These are phyloP conservation scores for Aquilaria sinensis DNA, from an alignment of 345 rosid species.

Conservation along the genomic window DNA sequence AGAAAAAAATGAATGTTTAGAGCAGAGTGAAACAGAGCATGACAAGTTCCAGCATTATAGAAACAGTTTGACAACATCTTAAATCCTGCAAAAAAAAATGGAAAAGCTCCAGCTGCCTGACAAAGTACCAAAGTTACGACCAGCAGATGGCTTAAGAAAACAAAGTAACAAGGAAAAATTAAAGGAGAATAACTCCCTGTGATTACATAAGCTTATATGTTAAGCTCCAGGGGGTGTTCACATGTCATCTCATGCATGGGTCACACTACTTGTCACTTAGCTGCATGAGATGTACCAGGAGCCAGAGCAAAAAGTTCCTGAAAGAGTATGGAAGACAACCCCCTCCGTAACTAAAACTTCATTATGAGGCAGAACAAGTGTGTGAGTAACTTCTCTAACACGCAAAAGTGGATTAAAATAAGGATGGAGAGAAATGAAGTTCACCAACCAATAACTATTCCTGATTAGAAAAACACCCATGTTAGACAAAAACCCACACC, in stretches of 20 bases:
- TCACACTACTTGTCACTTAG: conserved; percentile 16
- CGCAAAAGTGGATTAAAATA: conserved; percentile 3
- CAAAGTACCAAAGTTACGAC: not conserved
- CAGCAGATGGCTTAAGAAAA: not conserved
- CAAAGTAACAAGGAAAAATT: not conserved
- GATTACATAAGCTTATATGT: conserved; percentile 4
- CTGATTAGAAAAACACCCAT: not conserved
- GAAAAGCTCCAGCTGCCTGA: not conserved
- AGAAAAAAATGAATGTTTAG: not conserved
- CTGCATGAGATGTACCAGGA: conserved; percentile 32
- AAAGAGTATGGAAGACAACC: conserved; percentile 27
- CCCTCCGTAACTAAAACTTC: conserved; percentile 11
- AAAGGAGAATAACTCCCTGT: conserved; percentile 11
- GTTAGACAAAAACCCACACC: conserved; percentile 31
- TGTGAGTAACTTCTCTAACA: conserved; percentile 8
- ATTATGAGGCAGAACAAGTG: conserved; percentile 1
- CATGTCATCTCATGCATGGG: conserved; percentile 29
- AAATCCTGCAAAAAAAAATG: not conserved
- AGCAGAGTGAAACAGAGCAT: not conserved
- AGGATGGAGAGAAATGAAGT: not conserved
- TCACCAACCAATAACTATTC: conserved; percentile 1
- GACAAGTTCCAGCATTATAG: too few species aligned
- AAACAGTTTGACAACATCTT: not conserved
- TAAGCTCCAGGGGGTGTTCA: conserved; percentile 18
- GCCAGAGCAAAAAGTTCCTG: conserved; percentile 38